Percentiles rank a stretch among this genome's conserved stretches.
Conservation (phyloP, 2,329 filamentous ascomycete species). For the Anthostomella pinea region DNA sequence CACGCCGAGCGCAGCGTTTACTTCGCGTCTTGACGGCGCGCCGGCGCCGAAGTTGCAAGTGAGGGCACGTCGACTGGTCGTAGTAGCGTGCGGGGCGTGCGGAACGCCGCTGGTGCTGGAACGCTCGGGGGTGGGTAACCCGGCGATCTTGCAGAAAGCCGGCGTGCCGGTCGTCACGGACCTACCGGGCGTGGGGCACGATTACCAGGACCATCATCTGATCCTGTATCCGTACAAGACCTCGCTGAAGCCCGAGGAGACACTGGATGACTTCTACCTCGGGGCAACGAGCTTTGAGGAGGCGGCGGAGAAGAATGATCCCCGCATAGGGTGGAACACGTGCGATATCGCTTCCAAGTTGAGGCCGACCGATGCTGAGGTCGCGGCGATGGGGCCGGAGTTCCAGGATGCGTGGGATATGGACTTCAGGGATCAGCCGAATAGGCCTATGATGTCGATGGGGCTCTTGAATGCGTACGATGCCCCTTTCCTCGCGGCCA, state of each 20-base stretch:
- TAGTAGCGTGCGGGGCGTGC: slow-evolving; percentile 46
- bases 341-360: slow-evolving; percentile 50
- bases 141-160: slow-evolving; percentile 38
- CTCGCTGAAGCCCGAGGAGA: slow-evolving; percentile 45
- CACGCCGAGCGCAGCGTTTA: slow-evolving; percentile 43
- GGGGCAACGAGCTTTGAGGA: slow-evolving; percentile 25
- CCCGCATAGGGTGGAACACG: slow-evolving; percentile 50
- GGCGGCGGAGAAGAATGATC: slow-evolving; percentile 22
- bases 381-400: slow-evolving; percentile 45
- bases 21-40: slow-evolving; percentile 30
- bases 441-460: slow-evolving; percentile 44
- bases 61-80: slow-evolving; percentile 53
- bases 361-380: slow-evolving; percentile 47
- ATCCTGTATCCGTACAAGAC: slow-evolving; percentile 48
- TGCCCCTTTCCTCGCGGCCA: background rate
- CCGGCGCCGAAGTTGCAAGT: slow-evolving; percentile 32
- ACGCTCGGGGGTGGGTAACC: slow-evolving; percentile 58
- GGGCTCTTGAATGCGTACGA: slow-evolving; percentile 37
- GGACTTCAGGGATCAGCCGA: slow-evolving; percentile 41
- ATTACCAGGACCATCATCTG: slow-evolving; percentile 52
- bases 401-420: slow-evolving; percentile 49
- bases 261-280: slow-evolving; percentile 32
- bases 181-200: slow-evolving; percentile 50
- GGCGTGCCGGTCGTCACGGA: slow-evolving; percentile 49
- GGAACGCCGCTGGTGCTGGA: slow-evolving; percentile 57